Conservation (phyloP, 2,329 filamentous ascomycete genomes). For the Fusarium abutilonis region DNA sequence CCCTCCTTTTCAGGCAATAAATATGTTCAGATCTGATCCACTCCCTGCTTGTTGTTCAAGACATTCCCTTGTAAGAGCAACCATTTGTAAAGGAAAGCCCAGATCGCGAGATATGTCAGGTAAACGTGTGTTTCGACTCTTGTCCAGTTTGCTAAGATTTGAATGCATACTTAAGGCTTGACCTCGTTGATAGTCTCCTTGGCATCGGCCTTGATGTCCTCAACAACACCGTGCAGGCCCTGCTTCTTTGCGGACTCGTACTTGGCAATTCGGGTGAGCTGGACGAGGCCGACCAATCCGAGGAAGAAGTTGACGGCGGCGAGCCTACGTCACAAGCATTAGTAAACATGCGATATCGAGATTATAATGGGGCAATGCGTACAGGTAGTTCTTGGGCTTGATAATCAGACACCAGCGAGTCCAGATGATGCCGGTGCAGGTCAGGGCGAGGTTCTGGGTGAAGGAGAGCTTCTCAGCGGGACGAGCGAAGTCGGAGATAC, state of each 20-base stretch:
- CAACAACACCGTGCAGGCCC: conserved; percentile 47
- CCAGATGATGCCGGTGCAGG: conserved; percentile 94
- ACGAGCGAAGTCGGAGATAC: conserved; percentile 89
- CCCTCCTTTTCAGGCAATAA: conserved; percentile 16
- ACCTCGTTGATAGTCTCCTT: conserved; percentile 47
- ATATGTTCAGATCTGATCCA: neutral
- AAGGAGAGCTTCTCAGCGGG: conserved; percentile 93
- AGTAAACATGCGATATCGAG: neutral
- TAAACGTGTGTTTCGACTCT: conserved; percentile 2
- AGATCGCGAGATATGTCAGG: conserved; percentile 19
- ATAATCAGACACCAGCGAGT: conserved; percentile 99
- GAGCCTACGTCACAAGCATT: conserved; percentile 63
- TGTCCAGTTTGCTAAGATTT: neutral
- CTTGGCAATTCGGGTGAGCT: conserved; percentile 79
- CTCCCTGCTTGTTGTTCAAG: neutral
- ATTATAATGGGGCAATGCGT: conserved; percentile 48
- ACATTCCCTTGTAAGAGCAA: conserved; percentile 1
- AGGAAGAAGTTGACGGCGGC: conserved; percentile 99
- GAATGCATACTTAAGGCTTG: conserved; percentile 34
- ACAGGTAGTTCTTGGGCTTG: conserved; percentile 91
- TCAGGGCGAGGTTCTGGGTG: conserved; percentile 90
- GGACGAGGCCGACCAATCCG: conserved; percentile 83
- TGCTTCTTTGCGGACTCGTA: conserved; percentile 71
- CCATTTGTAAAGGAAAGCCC: neutral
- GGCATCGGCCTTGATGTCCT: conserved; percentile 55